A percentile compares a stretch with the other conserved stretches of the same genome.
Evolutionary conservation across 805 yeast species (phyloP).

Genomic region (Candida morakotiae): DNA sequence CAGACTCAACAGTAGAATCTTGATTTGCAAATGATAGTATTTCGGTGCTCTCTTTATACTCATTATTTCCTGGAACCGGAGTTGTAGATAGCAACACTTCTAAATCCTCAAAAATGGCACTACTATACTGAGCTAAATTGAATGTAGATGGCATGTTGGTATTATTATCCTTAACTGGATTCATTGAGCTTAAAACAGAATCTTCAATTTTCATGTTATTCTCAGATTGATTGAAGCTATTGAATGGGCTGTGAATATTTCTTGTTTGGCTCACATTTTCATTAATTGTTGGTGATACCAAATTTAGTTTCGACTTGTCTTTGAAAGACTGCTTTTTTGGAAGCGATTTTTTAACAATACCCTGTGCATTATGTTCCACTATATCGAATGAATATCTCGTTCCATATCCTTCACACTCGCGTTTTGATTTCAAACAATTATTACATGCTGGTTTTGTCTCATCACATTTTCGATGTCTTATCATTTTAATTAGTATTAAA

Average conservation of each 20-base stretch:
- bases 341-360: neutral
- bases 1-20: neutral
- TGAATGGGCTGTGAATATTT: no score
- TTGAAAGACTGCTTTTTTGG: neutral
- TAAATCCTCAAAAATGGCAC: constrained; percentile 21
- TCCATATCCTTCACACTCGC: constrained; percentile 64
- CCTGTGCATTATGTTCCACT: constrained; percentile 26
- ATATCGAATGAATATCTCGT: constrained; percentile 47
- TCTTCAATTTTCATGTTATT: neutral
- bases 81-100: constrained; percentile 16
- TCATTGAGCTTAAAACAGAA: no score
- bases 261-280: neutral
- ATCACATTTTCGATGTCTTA: constrained; percentile 24
- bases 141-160: constrained; percentile 9
- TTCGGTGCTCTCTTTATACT: neutral
- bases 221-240: no score
- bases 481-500: constrained; percentile 11
- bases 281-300: no score
- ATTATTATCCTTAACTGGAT: neutral
- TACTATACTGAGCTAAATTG: constrained; percentile 19
- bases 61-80: neutral
- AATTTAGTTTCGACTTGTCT: neutral
- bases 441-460: constrained; percentile 22
- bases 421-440: constrained; percentile 34
- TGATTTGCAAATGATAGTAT: neutral